Evolutionary conservation across 805 yeast genomes (phyloP).

Genomic region (Kazachstania africana): DNA sequence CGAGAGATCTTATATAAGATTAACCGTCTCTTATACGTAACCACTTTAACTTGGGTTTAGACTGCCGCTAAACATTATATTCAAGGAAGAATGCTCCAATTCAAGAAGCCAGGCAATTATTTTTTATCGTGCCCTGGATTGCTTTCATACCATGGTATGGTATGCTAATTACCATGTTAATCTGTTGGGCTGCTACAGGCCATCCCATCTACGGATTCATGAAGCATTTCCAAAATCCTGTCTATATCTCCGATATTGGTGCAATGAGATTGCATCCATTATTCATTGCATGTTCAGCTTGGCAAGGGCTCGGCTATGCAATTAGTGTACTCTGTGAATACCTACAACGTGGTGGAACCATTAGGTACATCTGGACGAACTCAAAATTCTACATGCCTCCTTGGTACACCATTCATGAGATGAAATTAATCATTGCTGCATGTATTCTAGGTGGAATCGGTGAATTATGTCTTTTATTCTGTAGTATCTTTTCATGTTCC

Average conservation of each 20-base stretch:
- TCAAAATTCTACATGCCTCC: slow-evolving; percentile 25
- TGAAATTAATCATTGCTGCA: slow-evolving; percentile 30
- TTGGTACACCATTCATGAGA: slow-evolving; percentile 29
- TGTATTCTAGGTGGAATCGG: slow-evolving; percentile 42
- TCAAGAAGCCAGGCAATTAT: slow-evolving; percentile 29
- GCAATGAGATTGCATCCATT: slow-evolving; percentile 80
- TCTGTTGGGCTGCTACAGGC: slow-evolving; percentile 74
- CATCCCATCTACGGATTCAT: slow-evolving; percentile 55
- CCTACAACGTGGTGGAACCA: slow-evolving; percentile 41
- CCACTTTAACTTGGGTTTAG: too few species aligned
- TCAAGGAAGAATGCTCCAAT: background rate
- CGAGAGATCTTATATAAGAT: too few species aligned
- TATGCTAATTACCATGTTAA: slow-evolving; percentile 71
- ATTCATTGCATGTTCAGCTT: slow-evolving; percentile 66
- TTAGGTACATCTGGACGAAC: slow-evolving; percentile 18
- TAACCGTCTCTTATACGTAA: too few species aligned
- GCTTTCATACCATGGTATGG: slow-evolving; percentile 77
- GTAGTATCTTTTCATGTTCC: slow-evolving; percentile 60
- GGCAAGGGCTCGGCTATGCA: slow-evolving; percentile 66
- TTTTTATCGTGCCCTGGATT: slow-evolving; percentile 50
- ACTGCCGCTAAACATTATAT: too few species aligned
- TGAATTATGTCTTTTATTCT: slow-evolving; percentile 62
- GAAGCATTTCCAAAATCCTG: slow-evolving; percentile 35
- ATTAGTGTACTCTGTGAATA: slow-evolving; percentile 54
- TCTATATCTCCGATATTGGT: slow-evolving; percentile 77